A percentile compares a stretch with the other conserved stretches of the same genome.
These are phyloP conservation scores for Alternaria viburni DNA, from an alignment of 2,329 filamentous ascomycete species.

Conservation along the genomic window DNA sequence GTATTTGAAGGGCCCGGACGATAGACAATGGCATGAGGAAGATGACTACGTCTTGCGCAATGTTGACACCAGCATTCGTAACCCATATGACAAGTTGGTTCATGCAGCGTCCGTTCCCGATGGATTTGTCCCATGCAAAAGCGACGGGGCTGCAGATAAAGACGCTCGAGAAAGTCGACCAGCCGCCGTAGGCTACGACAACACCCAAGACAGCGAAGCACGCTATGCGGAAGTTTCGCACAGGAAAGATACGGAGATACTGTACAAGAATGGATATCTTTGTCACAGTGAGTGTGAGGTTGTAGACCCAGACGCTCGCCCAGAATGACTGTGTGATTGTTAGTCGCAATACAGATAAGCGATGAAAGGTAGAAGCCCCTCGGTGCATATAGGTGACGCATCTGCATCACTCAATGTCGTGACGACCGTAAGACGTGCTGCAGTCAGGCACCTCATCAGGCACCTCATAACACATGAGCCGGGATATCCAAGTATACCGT, in stretches of 20 bases:
- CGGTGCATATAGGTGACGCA: background rate
- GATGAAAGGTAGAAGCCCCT: background rate
- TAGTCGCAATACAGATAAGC: constrained; percentile 8
- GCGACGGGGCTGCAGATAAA: constrained; percentile 42
- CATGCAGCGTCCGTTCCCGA: constrained; percentile 36
- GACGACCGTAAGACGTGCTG: background rate
- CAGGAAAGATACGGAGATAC: constrained; percentile 41
- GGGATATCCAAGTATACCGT: background rate
- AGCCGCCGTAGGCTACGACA: constrained; percentile 32
- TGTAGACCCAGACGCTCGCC: constrained; percentile 44
- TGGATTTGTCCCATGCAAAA: constrained; percentile 41
- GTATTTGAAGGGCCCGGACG: constrained; percentile 40
- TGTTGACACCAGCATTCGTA: constrained; percentile 40
- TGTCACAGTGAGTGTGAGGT: constrained; percentile 38
- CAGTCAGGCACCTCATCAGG: background rate
- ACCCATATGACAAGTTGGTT: constrained; percentile 41
- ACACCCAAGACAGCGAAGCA: constrained; percentile 39
- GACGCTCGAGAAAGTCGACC: constrained; percentile 42
- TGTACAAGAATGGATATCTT: constrained; percentile 44
- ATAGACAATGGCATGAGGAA: constrained; percentile 41
- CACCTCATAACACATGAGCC: background rate
- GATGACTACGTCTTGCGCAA: constrained; percentile 41
- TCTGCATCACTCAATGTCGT: background rate
- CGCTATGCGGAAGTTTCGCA: constrained; percentile 31
- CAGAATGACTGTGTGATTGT: constrained; percentile 39